Base-by-base conservation (phyloP, 768 basidiomycete species). In the Neoboletus magnificus region DNA sequence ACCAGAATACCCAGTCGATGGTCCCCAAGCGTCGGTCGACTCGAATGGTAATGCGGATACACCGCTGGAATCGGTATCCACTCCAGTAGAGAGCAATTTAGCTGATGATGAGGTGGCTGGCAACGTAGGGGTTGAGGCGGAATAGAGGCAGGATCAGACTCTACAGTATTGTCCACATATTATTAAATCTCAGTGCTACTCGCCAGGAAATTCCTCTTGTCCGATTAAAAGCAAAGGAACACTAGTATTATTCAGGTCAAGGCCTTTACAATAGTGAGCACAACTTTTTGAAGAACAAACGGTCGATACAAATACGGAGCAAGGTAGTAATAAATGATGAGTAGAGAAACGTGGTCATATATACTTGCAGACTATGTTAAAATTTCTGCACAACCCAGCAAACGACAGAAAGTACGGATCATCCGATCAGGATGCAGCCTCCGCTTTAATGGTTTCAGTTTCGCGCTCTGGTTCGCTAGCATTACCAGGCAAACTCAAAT, bases 381-480 rank as follows among this genome's bases (percentile, higher is more conserved):
- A 40, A 53, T 70, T 64, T 66, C 69, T 57, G 60, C 63, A 61
- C 61, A 70, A 57, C 61, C 59, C 46, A 59, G 43, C n/a, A 35
- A 65, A 71, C 53, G 52, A 68, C 58, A 36, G 54, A 57, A 60
- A 54, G 53, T 62, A 60, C 62, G 59, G 39, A 53, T 55, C 55
- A 23, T 59, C 69, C 20, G 37, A 39, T 39, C 65, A 73, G 60
- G 75, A 63, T 51, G 59, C 61, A 63, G 78, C 79, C 71, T 91
- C 89, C 44, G 84, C 73, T 77, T 89, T 89, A 57, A 87, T 82
- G 44, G 81, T 61, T 53, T 88, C 89, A 43, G 77, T 61, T 62
- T 87, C 84, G 52, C 79, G 77, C 33, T 87, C 87, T 52, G 83
- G 70, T 58, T 88, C 87, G 66, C 80, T 82, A 40, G 69, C 57